Evolutionary conservation across 345 rosid species (phyloP).

Genomic region (Boechera stricta): DNA sequence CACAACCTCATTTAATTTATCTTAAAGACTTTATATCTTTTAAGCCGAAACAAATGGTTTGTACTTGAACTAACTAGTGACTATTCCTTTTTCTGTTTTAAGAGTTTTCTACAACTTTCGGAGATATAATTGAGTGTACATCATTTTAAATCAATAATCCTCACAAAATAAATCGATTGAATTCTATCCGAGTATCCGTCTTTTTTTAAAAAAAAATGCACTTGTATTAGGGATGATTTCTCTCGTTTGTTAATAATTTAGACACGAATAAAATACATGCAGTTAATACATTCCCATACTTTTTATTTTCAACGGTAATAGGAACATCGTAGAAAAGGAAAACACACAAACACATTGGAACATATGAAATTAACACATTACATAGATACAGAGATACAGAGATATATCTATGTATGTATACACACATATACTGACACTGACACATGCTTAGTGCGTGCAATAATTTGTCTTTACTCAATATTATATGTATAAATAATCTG

Average conservation of each 20-base stretch:
- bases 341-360: not conserved
- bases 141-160: not conserved
- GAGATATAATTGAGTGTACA: not conserved
- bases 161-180: not conserved
- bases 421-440: constrained; percentile 11
- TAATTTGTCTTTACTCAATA: constrained; percentile 31
- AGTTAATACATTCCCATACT: not conserved
- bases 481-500: not conserved
- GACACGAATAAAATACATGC: not conserved
- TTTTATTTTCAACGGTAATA: not conserved
- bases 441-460: constrained; percentile 42
- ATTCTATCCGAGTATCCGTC: not conserved
- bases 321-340: not conserved
- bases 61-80: not conserved
- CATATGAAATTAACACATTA: not conserved
- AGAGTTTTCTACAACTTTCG: not conserved
- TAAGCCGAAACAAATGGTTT: not conserved
- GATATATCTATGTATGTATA: not conserved
- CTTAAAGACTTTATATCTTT: no score
- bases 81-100: not conserved
- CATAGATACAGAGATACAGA: not conserved
- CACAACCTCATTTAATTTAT: not conserved
- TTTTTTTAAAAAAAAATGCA: not conserved
- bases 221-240: not conserved
- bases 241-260: not conserved